Conservation (phyloP, 805 yeast genomes). For the Ogataea nonfermentans region DNA sequence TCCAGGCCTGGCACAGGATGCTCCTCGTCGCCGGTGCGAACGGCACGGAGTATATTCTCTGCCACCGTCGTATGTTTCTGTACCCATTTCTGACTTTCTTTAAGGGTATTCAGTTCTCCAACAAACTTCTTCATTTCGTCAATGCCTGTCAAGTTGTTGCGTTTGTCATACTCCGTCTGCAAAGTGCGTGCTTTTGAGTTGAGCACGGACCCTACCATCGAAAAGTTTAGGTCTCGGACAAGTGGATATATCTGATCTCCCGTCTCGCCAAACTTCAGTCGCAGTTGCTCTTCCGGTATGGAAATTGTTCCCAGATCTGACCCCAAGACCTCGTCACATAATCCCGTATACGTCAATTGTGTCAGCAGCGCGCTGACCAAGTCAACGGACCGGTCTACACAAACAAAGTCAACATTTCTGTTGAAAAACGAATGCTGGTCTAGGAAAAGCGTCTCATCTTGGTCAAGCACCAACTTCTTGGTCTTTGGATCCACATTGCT, state of each 20-base stretch:
- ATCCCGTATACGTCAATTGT: constrained; percentile 80
- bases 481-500: constrained; percentile 34
- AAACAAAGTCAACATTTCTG: constrained; percentile 64
- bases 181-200: constrained; percentile 69
- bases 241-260: constrained; percentile 49
- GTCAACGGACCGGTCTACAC: constrained; percentile 78
- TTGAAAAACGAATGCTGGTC: constrained; percentile 35
- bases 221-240: constrained; percentile 69
- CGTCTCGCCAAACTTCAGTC: constrained; percentile 29
- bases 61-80: constrained; percentile 74
- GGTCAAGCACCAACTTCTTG: constrained; percentile 32
- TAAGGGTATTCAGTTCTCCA: constrained; percentile 62
- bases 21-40: constrained; percentile 18
- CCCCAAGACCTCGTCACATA: constrained; percentile 69
- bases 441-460: constrained; percentile 35
- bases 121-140: constrained; percentile 73
- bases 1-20: constrained; percentile 14
- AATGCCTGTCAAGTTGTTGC: constrained; percentile 55
- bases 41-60: constrained; percentile 51
- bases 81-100: constrained; percentile 63
- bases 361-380: constrained; percentile 65
- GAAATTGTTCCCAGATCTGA: constrained; percentile 41
- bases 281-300: constrained; percentile 14
- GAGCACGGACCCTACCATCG: constrained; percentile 70
- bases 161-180: constrained; percentile 63